Base-by-base conservation (phyloP, 2,329 filamentous ascomycete genomes). In the Colletotrichum caudatum region DNA sequence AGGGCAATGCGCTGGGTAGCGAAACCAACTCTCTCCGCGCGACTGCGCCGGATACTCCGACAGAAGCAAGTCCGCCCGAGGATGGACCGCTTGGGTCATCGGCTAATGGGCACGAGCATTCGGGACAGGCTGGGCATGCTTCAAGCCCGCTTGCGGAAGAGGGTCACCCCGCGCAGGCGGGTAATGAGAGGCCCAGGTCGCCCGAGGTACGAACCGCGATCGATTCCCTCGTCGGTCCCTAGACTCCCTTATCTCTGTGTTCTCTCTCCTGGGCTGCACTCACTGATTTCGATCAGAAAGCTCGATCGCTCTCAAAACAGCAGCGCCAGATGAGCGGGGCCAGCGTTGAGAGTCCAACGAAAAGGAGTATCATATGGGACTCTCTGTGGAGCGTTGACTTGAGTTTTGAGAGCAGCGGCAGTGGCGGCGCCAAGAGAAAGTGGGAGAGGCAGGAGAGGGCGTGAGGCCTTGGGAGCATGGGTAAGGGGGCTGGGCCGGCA, bases 321-420 rank as follows among this genome's bases (percentile, higher is more conserved):
- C 80, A 81, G 29, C 82, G 83, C 72, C 82, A 87, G 74, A 78
- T 82, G 59, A 83, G 80, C 73, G 76, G 73, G 35, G 74, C 73
- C 35, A 77, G 78, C 57, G 64, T 80, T 75, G 74, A 83, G 65
- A 84, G 82, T 71, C 78, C 83, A 33, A 80, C 78, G n/a, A 87
- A 84, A 78, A 86, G 80, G 75, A 89, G 86, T 37, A 81, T 90
- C 5, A 84, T 91, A 12, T 92, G 89, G 88, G 89, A 90, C 74
- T 85, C 87, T 16, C 79, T 91, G 20, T 91, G 89, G 89, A 89
- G 84, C 73, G 77, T 90, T 35, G 89, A 91, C 75, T 83, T 90
- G 57, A 89, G 82, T 73, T 85, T 88, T 61, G 88, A 87, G 74
- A 85, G 83, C 71, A 79, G 76, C 26, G 69, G 72, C 29, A 51